Evolutionary conservation across 2,329 filamentous ascomycete species (phyloP), one percentile per base, ranked within the genome.

Genomic region (Calonectria fujianensis): DNA sequence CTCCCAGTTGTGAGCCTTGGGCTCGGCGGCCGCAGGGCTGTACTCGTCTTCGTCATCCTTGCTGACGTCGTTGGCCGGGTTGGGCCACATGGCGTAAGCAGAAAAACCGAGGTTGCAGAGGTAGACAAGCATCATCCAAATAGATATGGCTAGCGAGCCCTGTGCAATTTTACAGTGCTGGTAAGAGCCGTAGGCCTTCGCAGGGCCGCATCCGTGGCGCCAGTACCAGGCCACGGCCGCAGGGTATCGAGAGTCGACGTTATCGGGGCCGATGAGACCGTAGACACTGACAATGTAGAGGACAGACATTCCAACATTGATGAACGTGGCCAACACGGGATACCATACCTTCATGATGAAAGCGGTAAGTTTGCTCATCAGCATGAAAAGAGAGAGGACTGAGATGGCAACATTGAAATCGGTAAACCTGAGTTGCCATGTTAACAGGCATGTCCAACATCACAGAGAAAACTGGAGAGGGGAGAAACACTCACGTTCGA

Each of bases 331-430:
- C 71, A 96, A 74, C 74, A 94, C 82, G 8, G 94, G 94, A 78
- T 89, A 91, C 88, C 92, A 95, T 80, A 93, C 86, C 82, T 93
- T 91, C 89, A 96, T 91, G 80, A 95, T 91, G 85, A 91, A 93
- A 80, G 91, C 88, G 75, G 94, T 91, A 76, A 91, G 88, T 87
- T 95, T 96, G 83, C 89, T 87, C 57, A 96, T 89, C 75, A 95
- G 90, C 82, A 95, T 89, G 87, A 96, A 96, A 83, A 94, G 93
- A 73, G 92, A 93, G 69, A 95, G 87, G 77, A 96, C 90, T 48
- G 94, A 93, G 78, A 96, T 93, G 82, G 93, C 93, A 78, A 96
- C 91, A 81, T 96, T 95, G 86, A 91, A 95, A 79, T 93, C 88
- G 63, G 94, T 95, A 76, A 95, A 87, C 71, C 94, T 96, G 63